Conservation (phyloP, 371 early-diverging fungal genomes). For the Syncephalastrum monosporum region DNA sequence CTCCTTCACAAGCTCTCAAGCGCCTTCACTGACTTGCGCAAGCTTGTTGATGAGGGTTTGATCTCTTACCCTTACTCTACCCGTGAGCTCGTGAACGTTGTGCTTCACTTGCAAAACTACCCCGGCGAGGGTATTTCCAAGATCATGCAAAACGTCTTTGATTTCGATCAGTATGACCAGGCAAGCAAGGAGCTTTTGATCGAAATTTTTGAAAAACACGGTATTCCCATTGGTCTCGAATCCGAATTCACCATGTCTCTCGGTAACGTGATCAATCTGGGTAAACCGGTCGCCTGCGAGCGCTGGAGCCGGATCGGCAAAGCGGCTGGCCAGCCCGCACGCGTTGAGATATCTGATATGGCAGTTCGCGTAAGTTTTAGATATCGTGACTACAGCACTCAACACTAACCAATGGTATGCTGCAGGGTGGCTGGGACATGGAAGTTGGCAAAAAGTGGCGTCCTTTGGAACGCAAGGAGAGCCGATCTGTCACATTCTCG, state of each 20-base stretch:
- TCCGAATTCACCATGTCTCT: constrained; percentile 70
- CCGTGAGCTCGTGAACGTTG: constrained; percentile 81
- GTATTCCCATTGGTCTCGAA: constrained; percentile 74
- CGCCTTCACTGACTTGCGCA: constrained; percentile 76
- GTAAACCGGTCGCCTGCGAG: constrained; percentile 58
- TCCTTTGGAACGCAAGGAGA: constrained; percentile 69
- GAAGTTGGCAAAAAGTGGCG: constrained; percentile 53
- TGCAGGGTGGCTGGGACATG: constrained; percentile 61
- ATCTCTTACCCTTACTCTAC: constrained; percentile 88
- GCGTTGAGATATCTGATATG: constrained; percentile 27
- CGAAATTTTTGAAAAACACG: constrained; percentile 77
- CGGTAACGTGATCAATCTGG: constrained; percentile 53
- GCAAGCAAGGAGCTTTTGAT: constrained; percentile 67
- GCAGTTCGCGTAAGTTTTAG: constrained; percentile 38
- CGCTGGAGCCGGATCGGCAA: constrained; percentile 52
- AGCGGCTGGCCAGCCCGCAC: constrained; percentile 13
- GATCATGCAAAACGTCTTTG: constrained; percentile 81
- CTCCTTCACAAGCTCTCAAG: constrained; percentile 63
- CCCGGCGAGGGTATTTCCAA: constrained; percentile 75
- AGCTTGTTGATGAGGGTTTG: constrained; percentile 74
- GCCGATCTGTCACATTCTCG: constrained; percentile 64
- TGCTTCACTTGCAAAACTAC: constrained; percentile 71
- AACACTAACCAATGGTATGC: neutral
- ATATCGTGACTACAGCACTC: neutral
- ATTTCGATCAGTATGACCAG: constrained; percentile 77